A percentile compares a stretch with the other conserved stretches of the same genome.
Conservation (phyloP, 2,329 filamentous ascomycete species). For the Beauveria asiatica region DNA sequence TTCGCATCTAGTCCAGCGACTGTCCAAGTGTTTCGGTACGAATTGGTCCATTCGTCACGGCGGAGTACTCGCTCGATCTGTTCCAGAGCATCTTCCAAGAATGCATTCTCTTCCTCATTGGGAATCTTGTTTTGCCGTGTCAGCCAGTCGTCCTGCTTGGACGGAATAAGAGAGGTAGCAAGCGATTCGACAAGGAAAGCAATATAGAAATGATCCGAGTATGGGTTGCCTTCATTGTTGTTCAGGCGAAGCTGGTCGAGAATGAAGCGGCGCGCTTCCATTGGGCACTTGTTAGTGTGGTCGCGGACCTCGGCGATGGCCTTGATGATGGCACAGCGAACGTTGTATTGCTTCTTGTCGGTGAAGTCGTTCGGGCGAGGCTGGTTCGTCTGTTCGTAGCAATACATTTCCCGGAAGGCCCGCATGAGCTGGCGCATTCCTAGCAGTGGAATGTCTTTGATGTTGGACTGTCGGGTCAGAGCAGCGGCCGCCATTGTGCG, state of each 20-base stretch:
- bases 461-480: constrained; percentile 65
- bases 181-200: constrained; percentile 63
- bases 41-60: constrained; percentile 60
- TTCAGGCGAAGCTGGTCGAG: constrained; percentile 88
- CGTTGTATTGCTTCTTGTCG: constrained; percentile 74
- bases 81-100: constrained; percentile 45
- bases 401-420: constrained; percentile 83
- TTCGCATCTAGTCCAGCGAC: constrained; percentile 54
- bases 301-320: constrained; percentile 75
- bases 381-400: constrained; percentile 67
- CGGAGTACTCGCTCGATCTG: constrained; percentile 60
- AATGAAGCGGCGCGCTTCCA: constrained; percentile 72
- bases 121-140: constrained; percentile 36
- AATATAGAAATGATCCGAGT: constrained; percentile 85
- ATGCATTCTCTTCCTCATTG: constrained; percentile 37
- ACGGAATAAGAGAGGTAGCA: constrained; percentile 48
- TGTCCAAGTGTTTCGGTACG: constrained; percentile 60
- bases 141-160: constrained; percentile 36
- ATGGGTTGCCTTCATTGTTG: constrained; percentile 84
- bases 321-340: constrained; percentile 75
- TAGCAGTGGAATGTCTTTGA: constrained; percentile 59
- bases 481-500: constrained; percentile 75
- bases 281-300: constrained; percentile 63
- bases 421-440: constrained; percentile 78
- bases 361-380: constrained; percentile 86